Conservation (phyloP, 2,329 filamentous ascomycete genomes). For the Colletotrichum sp. region DNA sequence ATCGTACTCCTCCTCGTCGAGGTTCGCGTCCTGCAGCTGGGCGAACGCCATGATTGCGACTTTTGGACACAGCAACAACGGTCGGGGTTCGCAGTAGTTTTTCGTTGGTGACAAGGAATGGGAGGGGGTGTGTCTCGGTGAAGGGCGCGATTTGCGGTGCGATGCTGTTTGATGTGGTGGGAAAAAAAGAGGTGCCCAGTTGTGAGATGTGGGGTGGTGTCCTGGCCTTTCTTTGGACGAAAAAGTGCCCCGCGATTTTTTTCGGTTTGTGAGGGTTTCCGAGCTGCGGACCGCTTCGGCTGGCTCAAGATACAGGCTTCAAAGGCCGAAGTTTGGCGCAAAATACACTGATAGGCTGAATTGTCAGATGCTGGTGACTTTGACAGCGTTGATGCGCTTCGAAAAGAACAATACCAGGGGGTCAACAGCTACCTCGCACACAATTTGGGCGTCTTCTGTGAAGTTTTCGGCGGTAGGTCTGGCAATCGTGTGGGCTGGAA, state of each 20-base stretch:
- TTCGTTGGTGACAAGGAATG: background rate
- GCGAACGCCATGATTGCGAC: conserved; percentile 88
- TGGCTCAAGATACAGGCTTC: background rate
- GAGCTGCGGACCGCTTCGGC: conserved; percentile 3
- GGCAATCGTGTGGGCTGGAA: conserved; percentile 18
- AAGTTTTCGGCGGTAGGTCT: conserved; percentile 9
- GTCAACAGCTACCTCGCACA: background rate
- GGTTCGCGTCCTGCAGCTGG: conserved; percentile 88
- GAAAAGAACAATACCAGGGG: background rate
- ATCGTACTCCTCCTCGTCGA: conserved; percentile 84
- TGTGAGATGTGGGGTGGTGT: conserved; percentile 8
- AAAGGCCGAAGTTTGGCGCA: background rate
- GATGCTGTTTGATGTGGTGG: conserved; percentile 17
- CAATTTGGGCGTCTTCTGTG: conserved; percentile 5
- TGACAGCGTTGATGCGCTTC: background rate
- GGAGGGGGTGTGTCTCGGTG: conserved; percentile 17
- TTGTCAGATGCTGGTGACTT: background rate
- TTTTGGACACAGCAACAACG: conserved; percentile 11
- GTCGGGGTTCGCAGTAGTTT: conserved; percentile 3
- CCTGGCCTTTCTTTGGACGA: conserved; percentile 4
- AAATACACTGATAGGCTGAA: background rate
- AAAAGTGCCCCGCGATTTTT: conserved; percentile 23
- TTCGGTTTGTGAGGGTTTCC: conserved; percentile 14
- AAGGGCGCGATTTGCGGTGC: conserved; percentile 9
- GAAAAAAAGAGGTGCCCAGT: conserved; percentile 21